phyloP scores from a whole-genome alignment of 2,329 filamentous ascomycete genomes.

The Colletotrichum limetticola region DNA sequence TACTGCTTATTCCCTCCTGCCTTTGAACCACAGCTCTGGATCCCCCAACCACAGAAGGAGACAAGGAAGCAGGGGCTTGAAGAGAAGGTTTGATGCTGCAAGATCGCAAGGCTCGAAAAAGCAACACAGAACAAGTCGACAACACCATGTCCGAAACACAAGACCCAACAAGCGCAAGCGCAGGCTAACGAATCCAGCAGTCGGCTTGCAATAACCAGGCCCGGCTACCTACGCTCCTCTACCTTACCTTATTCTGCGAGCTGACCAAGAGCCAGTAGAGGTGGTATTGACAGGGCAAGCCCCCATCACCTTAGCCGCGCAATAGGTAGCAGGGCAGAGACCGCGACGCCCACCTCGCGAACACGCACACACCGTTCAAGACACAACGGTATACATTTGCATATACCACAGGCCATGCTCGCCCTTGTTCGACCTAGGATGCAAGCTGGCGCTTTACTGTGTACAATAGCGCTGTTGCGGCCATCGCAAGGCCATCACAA shows the following conservation, averaged over 20 bases:
- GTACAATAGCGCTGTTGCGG: background rate
- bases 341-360: background rate
- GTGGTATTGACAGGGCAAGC: constrained; percentile 20
- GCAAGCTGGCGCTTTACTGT: background rate
- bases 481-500: background rate
- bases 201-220: constrained; percentile 5
- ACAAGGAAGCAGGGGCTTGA: background rate
- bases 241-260: too few relatives aligned
- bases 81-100: background rate
- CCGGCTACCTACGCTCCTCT: too few relatives aligned
- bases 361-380: background rate
- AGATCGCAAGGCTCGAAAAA: background rate
- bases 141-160: background rate
- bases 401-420: background rate
- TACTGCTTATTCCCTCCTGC: background rate
- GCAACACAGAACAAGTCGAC: background rate
- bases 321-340: background rate
- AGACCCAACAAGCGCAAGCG: background rate
- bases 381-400: background rate
- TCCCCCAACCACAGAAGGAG: background rate
- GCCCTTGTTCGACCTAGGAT: background rate
- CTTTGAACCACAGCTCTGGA: background rate
- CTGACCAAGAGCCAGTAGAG: background rate
- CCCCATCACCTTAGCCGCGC: background rate
- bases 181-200: too few relatives aligned